phyloP scores from a whole-genome alignment of 1,284 basidiomycete genomes.

The Neonothopanus nambi region DNA sequence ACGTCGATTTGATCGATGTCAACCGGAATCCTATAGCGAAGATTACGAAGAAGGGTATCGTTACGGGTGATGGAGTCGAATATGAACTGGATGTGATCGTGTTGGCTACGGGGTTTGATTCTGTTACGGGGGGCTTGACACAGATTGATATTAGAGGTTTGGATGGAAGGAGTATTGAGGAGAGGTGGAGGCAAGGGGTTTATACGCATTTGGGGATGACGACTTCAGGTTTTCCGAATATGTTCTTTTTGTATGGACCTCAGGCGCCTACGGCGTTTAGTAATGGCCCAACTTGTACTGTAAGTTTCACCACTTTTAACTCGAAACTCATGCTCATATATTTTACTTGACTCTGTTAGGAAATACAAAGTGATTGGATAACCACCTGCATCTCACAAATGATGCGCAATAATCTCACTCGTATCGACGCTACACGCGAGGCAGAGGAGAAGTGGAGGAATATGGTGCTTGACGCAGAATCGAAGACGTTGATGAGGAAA shows the following conservation, averaged over 20 bases:
- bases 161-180: constrained; percentile 20
- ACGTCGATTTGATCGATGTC: constrained; percentile 26
- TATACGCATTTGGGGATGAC: constrained; percentile 24
- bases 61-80: constrained; percentile 21
- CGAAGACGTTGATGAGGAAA: background rate
- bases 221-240: constrained; percentile 22
- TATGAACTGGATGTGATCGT: too few species aligned
- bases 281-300: constrained; percentile 25
- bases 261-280: constrained; percentile 26
- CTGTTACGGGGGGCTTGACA: constrained; percentile 24
- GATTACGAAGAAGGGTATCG: constrained; percentile 21
- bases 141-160: constrained; percentile 25
- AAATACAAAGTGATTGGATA: constrained; percentile 27
- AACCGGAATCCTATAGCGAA: constrained; percentile 21
- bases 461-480: constrained; percentile 1
- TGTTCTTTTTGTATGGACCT: constrained; percentile 15
- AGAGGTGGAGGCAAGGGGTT: constrained; percentile 25
- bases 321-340: background rate
- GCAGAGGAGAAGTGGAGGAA: constrained; percentile 21
- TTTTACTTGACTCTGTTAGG: too few species aligned
- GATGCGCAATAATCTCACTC: constrained; percentile 15
- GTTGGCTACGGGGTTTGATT: constrained; percentile 29
- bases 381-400: constrained; percentile 21
- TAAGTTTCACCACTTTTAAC: constrained; percentile 10
- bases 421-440: constrained; percentile 20